Conservation (phyloP, 345 rosid genomes). For the Eutrema japonicum region DNA sequence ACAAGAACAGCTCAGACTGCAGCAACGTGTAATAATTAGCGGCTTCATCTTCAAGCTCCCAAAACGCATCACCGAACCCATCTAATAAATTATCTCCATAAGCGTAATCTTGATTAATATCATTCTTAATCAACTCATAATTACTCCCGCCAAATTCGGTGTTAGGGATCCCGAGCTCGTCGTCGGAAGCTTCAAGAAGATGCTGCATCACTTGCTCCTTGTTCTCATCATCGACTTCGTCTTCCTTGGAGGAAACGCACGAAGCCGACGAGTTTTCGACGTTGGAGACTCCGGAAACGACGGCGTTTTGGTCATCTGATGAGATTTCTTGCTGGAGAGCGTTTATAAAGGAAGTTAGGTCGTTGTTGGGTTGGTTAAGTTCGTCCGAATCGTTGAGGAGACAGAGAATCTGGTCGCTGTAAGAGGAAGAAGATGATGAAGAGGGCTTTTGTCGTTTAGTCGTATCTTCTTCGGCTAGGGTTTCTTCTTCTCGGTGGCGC, state of each 20-base stretch:
- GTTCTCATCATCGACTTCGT: slow-evolving; percentile 44
- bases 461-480: slow-evolving; percentile 42
- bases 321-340: slow-evolving; percentile 64
- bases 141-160: slow-evolving; percentile 37
- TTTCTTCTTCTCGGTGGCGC: slow-evolving; percentile 61
- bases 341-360: slow-evolving; percentile 57
- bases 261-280: slow-evolving; percentile 22
- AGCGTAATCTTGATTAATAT: slow-evolving; percentile 18
- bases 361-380: slow-evolving; percentile 55
- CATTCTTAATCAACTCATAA: slow-evolving; percentile 30
- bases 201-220: slow-evolving; percentile 67
- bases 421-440: slow-evolving; percentile 21
- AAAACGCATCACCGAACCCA: slow-evolving; percentile 57
- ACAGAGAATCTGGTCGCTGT: slow-evolving; percentile 59
- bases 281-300: slow-evolving; percentile 2
- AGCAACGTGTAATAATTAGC: slow-evolving; percentile 65
- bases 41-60: slow-evolving; percentile 83
- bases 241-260: slow-evolving; percentile 39
- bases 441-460: slow-evolving; percentile 54
- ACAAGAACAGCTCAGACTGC: slow-evolving; percentile 67
- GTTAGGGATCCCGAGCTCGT: slow-evolving; percentile 83
- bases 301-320: slow-evolving; percentile 35
- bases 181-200: slow-evolving; percentile 83
- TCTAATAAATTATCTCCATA: slow-evolving; percentile 41
- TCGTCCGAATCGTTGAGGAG: slow-evolving; percentile 71